phyloP scores from a whole-genome alignment of 2,329 filamentous ascomycete genomes.

The Diaporthe ampelina region DNA sequence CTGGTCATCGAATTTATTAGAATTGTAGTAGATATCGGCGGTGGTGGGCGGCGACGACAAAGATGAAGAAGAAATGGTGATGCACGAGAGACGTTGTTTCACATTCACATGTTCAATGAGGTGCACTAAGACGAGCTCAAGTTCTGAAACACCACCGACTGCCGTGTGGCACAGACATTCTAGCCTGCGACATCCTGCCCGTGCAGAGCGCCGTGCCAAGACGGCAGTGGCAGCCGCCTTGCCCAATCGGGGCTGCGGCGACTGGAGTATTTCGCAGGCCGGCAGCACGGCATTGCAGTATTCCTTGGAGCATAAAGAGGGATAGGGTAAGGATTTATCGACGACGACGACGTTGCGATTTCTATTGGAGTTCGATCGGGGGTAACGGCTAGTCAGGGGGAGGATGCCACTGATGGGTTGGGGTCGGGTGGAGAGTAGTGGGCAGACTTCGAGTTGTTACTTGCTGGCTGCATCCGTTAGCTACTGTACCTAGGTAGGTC shows the following conservation, averaged over 20 bases:
- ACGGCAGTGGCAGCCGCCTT: background rate
- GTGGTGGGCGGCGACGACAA: background rate
- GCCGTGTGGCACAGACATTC: slow-evolving; percentile 10
- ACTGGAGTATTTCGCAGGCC: background rate
- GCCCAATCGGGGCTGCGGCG: background rate
- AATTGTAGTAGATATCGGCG: background rate
- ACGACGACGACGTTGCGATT: too few relatives aligned
- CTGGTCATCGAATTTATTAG: background rate
- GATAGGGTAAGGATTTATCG: background rate
- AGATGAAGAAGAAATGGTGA: background rate
- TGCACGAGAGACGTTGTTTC: background rate
- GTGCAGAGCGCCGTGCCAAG: background rate
- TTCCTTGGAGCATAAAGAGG: background rate
- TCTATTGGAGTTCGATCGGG: background rate
- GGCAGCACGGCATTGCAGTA: background rate
- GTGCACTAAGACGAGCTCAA: background rate
- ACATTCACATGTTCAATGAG: background rate
- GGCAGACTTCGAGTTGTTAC: too few relatives aligned
- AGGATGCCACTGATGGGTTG: background rate
- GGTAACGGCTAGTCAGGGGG: background rate
- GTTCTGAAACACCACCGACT: slow-evolving; percentile 19
- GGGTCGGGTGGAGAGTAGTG: too few relatives aligned
- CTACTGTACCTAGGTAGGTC: too few relatives aligned
- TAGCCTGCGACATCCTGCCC: background rate
- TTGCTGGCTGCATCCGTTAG: too few relatives aligned